Evolutionary conservation across 768 basidiomycete species (phyloP).

Genomic region (Naganishia kalamii): DNA sequence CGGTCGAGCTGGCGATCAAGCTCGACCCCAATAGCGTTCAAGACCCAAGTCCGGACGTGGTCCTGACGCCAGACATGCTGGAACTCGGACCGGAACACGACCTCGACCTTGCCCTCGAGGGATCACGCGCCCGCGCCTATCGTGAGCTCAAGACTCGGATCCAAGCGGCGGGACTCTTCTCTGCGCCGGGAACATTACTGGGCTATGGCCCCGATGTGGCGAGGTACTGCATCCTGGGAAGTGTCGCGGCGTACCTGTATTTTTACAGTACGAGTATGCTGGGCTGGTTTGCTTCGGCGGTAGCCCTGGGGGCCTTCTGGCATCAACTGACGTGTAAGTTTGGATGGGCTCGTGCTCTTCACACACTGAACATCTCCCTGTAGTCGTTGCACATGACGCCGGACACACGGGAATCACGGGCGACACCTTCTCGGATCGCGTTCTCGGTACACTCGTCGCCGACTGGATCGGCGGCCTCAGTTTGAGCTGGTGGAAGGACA

Average conservation of each 20-base stretch:
- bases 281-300: slow-evolving; percentile 54
- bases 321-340: slow-evolving; percentile 73
- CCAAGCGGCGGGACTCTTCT: slow-evolving; percentile 72
- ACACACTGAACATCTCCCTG: not conserved
- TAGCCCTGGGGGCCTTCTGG: slow-evolving; percentile 82
- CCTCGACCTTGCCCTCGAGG: slow-evolving; percentile 32
- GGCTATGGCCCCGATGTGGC: slow-evolving; percentile 84
- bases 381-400: slow-evolving; percentile 78
- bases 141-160: slow-evolving; percentile 69
- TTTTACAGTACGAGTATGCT: slow-evolving; percentile 31
- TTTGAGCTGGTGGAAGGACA: slow-evolving; percentile 94
- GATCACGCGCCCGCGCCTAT: slow-evolving; percentile 56
- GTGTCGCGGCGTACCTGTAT: slow-evolving; percentile 31
- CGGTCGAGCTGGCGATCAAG: slow-evolving; percentile 26
- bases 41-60: slow-evolving; percentile 35
- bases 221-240: slow-evolving; percentile 67
- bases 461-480: slow-evolving; percentile 87
- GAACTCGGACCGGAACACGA: slow-evolving; percentile 34
- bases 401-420: slow-evolving; percentile 93
- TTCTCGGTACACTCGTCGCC: slow-evolving; percentile 63
- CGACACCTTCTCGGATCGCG: slow-evolving; percentile 69
- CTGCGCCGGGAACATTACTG: slow-evolving; percentile 50
- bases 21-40: not conserved
- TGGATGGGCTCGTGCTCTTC: not conserved
- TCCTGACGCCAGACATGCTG: slow-evolving; percentile 29